Conservation (phyloP, 176 grass and related monocot species). For the Eremochloa ophiuroides region DNA sequence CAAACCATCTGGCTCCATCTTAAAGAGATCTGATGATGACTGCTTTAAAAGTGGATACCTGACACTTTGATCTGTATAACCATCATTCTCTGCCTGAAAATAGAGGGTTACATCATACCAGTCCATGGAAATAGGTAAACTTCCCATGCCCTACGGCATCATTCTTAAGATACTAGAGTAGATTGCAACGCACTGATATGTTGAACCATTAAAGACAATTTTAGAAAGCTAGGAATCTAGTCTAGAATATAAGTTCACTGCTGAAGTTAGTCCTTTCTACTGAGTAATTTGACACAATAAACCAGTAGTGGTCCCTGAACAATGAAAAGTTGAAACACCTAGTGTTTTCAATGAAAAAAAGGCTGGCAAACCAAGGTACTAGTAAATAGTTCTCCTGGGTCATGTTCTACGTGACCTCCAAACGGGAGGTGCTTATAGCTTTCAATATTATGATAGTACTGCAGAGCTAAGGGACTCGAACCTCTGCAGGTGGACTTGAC, state of each 20-base stretch:
- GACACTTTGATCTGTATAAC: constrained; percentile 34
- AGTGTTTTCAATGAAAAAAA: background rate
- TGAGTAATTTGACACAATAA: background rate
- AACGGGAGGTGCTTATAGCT: background rate
- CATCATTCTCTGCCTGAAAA: constrained; percentile 40
- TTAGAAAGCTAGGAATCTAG: background rate
- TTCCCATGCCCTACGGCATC: background rate
- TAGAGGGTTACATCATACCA: constrained; percentile 38
- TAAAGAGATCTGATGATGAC: constrained; percentile 62
- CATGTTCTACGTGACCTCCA: background rate
- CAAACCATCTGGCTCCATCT: constrained; percentile 66
- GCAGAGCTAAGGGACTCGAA: constrained; percentile 10
- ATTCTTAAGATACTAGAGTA: background rate
- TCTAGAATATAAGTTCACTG: background rate
- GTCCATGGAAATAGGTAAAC: constrained; percentile 20
- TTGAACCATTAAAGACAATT: constrained; percentile 3
- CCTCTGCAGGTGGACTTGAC: background rate
- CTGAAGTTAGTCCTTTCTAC: constrained; percentile 9
- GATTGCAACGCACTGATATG: background rate
- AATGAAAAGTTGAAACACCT: background rate
- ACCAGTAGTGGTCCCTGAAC: background rate
- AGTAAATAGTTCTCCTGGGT: background rate
- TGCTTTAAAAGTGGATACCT: constrained; percentile 55
- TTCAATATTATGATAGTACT: background rate
- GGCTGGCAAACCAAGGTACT: background rate